Evolutionary conservation across 768 basidiomycete species (phyloP), one percentile per base, ranked within the genome.

Genomic region (Suillus alpinus): DNA sequence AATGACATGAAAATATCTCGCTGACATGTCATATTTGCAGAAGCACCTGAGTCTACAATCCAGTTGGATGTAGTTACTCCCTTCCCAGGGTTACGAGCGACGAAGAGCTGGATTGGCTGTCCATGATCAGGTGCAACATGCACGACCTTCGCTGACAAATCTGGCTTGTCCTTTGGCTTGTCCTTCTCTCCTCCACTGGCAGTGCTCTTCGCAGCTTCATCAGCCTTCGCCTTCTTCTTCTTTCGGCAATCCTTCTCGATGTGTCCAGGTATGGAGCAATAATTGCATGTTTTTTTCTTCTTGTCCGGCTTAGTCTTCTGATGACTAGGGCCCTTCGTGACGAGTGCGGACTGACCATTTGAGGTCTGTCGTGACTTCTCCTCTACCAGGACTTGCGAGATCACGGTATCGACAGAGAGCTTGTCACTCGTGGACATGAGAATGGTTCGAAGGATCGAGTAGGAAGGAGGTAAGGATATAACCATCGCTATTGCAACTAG

Each of bases 401-500:
- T 47, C 2, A 49, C 43, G 0, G 31, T 2, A 8, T 58, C 43
- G 8, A 47, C 16, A 8, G 41, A 20, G 2, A 58, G 32, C 23
- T 58, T 58, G 3, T 31, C 57, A 23, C 43, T n/a, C 2, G 36
- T 18, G 16, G 63, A 58, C 60, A 68, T 67, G 18, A 71, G 60
- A 58, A 68, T 67, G 1, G 63, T 68, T 16, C 56, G 59, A 12
- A 69, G 67, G n/a, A 61, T 67, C 1, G 40, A 53, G 37, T 68
- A 66, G 0, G 67, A 69, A 0, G 62, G 23, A 1, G 68, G 70
- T 10, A 71, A 62, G 13, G 67, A 66, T 23, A 64, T 50, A 4
- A 66, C 58, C 46, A 71, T 66, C 14, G 67, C 63, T 39, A 67
- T 52, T 3, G 67, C 67, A 3, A 71, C 32, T 23, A 71, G 58